Percentiles rank a stretch among this genome's conserved stretches.
Evolutionary conservation across 495 filamentous ascomycete species (phyloP).

Genomic region (Corynascus novoguineensis): DNA sequence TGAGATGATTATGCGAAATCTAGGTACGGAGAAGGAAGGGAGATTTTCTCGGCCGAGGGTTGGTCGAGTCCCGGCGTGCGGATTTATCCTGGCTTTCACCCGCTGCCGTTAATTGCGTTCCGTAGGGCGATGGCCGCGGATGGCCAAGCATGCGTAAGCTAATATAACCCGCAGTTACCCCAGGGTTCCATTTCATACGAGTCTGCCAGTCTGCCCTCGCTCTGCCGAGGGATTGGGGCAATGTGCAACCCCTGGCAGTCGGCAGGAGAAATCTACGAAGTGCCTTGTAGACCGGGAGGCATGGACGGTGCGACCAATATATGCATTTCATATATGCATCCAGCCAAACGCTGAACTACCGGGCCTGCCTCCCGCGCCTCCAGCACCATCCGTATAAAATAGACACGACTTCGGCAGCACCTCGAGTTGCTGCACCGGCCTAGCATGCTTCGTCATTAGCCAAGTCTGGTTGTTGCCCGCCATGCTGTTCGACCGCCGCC

Average conservation of each 20-base stretch:
- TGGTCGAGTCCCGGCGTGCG: conserved; percentile 12
- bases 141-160: conserved; percentile 33
- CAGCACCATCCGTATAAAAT: neutral
- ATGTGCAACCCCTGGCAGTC: neutral
- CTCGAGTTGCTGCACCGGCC: neutral
- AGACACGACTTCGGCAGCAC: neutral
- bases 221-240: neutral
- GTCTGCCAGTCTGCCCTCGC: neutral
- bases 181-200: conserved; percentile 16
- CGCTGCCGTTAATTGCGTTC: conserved; percentile 21
- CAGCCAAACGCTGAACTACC: neutral
- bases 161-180: conserved; percentile 22
- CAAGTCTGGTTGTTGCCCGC: conserved; percentile 6
- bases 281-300: neutral
- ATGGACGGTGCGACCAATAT: neutral
- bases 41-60: neutral
- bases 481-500: conserved; percentile 24
- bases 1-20: too few species aligned
- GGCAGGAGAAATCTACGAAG: neutral
- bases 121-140: conserved; percentile 10
- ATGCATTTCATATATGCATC: conserved; percentile 2
- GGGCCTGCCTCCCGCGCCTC: neutral
- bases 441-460: neutral
- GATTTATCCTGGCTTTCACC: conserved; percentile 32
- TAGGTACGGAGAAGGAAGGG: too few species aligned